phyloP scores from a whole-genome alignment of 1,139 yeast species.

The Blastobotrys arbuscula region DNA sequence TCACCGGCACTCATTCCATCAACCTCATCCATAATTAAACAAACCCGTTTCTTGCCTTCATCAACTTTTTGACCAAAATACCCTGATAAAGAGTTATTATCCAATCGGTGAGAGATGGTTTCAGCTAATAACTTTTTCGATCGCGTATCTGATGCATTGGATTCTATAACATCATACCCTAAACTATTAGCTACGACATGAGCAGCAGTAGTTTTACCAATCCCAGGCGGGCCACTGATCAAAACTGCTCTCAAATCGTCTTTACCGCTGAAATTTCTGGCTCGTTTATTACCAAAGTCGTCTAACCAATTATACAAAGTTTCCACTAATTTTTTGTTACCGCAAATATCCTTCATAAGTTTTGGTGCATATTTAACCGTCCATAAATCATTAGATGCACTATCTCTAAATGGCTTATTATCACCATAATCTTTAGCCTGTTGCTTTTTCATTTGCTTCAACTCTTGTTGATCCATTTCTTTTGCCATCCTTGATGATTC shows the following conservation, averaged over 20 bases:
- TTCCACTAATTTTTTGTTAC: slow-evolving; percentile 73
- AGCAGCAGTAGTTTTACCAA: slow-evolving; percentile 93
- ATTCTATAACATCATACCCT: slow-evolving; percentile 77
- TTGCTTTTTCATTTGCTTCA: slow-evolving; percentile 8
- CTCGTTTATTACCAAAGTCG: slow-evolving; percentile 64
- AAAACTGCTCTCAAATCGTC: slow-evolving; percentile 71
- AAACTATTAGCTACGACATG: slow-evolving; percentile 76
- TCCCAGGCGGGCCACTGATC: slow-evolving; percentile 91
- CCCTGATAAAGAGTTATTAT: slow-evolving; percentile 80
- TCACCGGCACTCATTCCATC: slow-evolving; percentile 99
- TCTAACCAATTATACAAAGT: slow-evolving; percentile 66
- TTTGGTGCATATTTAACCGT: slow-evolving; percentile 91
- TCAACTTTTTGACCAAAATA: slow-evolving; percentile 40
- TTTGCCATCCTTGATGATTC: slow-evolving; percentile 43
- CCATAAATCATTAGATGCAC: slow-evolving; percentile 51
- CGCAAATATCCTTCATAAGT: slow-evolving; percentile 70
- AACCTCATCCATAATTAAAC: slow-evolving; percentile 95
- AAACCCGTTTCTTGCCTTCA: slow-evolving; percentile 48
- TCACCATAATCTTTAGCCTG: background rate
- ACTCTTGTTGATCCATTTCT: slow-evolving; percentile 29
- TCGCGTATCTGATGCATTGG: slow-evolving; percentile 92
- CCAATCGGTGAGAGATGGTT: slow-evolving; percentile 64
- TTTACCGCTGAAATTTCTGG: slow-evolving; percentile 49
- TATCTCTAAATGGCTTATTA: slow-evolving; percentile 3
- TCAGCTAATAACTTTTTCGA: slow-evolving; percentile 69